phyloP scores from a whole-genome alignment of 2,329 filamentous ascomycete species.

The Cyclaneusma minus region DNA sequence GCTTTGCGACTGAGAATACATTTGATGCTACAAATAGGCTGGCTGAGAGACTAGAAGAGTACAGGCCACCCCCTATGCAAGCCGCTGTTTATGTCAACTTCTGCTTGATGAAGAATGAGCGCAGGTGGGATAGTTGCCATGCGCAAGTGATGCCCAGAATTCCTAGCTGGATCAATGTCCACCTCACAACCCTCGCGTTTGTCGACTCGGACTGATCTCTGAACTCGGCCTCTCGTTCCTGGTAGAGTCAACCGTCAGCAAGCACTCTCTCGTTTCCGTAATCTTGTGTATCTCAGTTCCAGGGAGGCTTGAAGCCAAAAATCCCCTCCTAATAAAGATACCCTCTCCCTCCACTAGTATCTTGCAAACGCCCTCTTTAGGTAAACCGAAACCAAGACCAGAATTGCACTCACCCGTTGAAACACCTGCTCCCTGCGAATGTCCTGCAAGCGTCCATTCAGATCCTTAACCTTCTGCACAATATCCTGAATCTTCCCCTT shows the following conservation, averaged over 20 bases:
- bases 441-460: constrained; percentile 76
- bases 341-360: no score
- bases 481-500: constrained; percentile 89
- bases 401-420: constrained; percentile 53
- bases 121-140: constrained; percentile 91
- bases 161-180: constrained; percentile 80
- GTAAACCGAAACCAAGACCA: constrained; percentile 1
- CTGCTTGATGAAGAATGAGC: constrained; percentile 99
- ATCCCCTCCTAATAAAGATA: no score
- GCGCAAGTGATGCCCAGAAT: constrained; percentile 79
- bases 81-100: constrained; percentile 73
- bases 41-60: no score
- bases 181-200: constrained; percentile 81
- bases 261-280: no score
- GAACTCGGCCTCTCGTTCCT: constrained; percentile 97
- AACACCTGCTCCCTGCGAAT: constrained; percentile 92
- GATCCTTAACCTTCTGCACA: constrained; percentile 71
- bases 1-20: no score
- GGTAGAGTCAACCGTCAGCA: no score
- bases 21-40: no score
- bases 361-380: no score
- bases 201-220: constrained; percentile 92
- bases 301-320: no score
- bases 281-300: no score
- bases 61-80: no score